A percentile compares a stretch with the other conserved stretches of the same genome.
These are phyloP conservation scores for Parietichytrium sp. DNA, from an alignment of 108 stramenopile species.

Conservation along the genomic window DNA sequence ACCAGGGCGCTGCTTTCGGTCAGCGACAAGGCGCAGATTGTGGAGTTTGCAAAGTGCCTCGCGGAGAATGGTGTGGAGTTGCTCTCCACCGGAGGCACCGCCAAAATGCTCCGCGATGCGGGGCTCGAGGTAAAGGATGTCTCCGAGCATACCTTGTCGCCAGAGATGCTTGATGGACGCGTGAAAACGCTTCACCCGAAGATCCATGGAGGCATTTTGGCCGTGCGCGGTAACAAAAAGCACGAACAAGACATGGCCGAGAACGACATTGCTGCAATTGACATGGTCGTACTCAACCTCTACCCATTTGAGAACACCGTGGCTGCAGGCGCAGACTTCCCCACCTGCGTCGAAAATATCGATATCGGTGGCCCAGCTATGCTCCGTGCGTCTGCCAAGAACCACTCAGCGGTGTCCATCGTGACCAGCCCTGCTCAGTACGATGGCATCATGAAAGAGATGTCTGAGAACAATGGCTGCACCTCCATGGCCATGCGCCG, in stretches of 20 bases:
- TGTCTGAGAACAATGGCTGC: conserved; percentile 73
- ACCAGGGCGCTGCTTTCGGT: conserved; percentile 88
- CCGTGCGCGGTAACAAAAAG: conserved; percentile 83
- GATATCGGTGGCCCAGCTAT: conserved; percentile 99
- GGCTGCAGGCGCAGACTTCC: conserved; percentile 77
- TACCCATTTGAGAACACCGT: conserved; percentile 97
- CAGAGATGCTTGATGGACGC: conserved; percentile 94
- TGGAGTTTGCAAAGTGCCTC: conserved; percentile 81
- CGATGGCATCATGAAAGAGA: conserved; percentile 67
- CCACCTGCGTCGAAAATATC: conserved; percentile 96
- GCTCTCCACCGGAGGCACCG: conserved; percentile 95
- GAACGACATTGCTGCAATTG: conserved; percentile 84
- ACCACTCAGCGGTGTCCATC: conserved; percentile 91
- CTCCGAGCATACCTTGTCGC: conserved; percentile 82
- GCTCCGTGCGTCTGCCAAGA: conserved; percentile 95
- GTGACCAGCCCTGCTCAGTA: conserved; percentile 86
- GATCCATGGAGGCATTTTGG: conserved; percentile 91
- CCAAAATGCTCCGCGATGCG: conserved; percentile 76
- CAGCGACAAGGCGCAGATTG: conserved; percentile 91
- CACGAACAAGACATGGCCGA: conserved; percentile 84
- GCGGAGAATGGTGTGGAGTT: conserved; percentile 77
- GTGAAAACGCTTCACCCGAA: conserved; percentile 98
- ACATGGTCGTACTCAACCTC: conserved; percentile 93
- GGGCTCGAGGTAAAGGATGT: conserved; percentile 83
- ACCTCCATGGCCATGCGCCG: conserved; percentile 79